Evolutionary conservation across 345 rosid species (phyloP), one percentile per base, ranked within the genome.

Genomic region (Eucalyptus curtisii): DNA sequence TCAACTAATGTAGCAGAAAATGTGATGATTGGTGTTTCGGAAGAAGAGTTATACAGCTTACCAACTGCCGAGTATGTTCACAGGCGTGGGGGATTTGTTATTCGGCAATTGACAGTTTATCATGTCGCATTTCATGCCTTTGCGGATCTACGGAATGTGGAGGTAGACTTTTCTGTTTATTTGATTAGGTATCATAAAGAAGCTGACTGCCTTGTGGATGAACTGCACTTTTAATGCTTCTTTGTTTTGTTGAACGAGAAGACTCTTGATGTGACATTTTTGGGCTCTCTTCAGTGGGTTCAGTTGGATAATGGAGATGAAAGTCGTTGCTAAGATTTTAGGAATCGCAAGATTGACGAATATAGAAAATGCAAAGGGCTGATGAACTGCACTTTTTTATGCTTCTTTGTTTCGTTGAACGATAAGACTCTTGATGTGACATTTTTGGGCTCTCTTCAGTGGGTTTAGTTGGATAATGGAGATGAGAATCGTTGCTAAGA

Each of bases 21-120:
- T 92, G 86, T 93, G 88, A 95, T 97, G 96, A 90, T 94, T 93
- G 96, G 95, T 89, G 94, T 98, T 90, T 86, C 94, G 24, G 96
- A 95, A 89, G 99, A 98, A 93, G 99, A 97, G 91, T 94, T 98
- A 49, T 98, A 96, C 90, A 96, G 95, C 92, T 89, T 95, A 90
- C 97, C 97, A 19, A 96, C 99, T 16, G 98, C 96, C 61, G 98
- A 96, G 45, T 95, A 93, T 90, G 88, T 92, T 87, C 89, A 92
- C 80, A 92, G 98, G 92, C 93, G 94, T 37, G 93, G 93, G 88
- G 93, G 96, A 89, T 97, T 97, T 93, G 40, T 98, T 86, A 91
- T 47, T 87, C 94, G 92, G 92, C 93, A 91, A 86, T 89, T 97
- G 84, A 94, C 99, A 48, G 96, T 97, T 42, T 95, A 93, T 91